Percentiles rank a stretch among this genome's conserved stretches.
Conservation (phyloP, 2,329 filamentous ascomycete genomes). For the Trichoderma gracile region DNA sequence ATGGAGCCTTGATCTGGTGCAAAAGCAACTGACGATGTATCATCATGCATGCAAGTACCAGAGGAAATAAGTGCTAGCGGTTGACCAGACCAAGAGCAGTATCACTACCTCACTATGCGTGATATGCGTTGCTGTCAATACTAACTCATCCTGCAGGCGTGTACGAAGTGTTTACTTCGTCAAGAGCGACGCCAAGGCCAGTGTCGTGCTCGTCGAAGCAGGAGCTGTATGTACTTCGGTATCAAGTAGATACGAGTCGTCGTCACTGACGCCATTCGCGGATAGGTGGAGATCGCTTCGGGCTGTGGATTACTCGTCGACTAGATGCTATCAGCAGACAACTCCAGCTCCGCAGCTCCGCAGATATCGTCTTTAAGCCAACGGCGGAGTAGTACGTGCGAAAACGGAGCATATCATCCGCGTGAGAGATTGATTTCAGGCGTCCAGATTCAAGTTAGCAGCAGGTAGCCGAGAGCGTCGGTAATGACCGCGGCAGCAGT, state of each 20-base stretch:
- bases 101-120: not conserved
- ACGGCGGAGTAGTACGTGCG: not conserved
- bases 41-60: not conserved
- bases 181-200: not conserved
- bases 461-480: not conserved
- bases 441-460: not conserved
- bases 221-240: too few relatives aligned
- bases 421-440: not conserved
- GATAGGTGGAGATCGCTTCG: slow-evolving; percentile 9
- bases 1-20: not conserved
- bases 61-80: slow-evolving; percentile 1
- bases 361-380: slow-evolving; percentile 12
- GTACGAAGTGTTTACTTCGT: not conserved
- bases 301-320: slow-evolving; percentile 10
- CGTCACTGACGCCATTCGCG: slow-evolving; percentile 7
- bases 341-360: slow-evolving; percentile 3
- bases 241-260: not conserved
- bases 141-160: not conserved
- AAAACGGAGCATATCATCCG: slow-evolving; percentile 21
- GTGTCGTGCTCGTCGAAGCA: not conserved
- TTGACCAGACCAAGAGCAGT: not conserved
- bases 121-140: not conserved
- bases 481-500: not conserved
- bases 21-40: not conserved
- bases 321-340: slow-evolving; percentile 11